Conservation (phyloP, 2,329 filamentous ascomycete genomes). For the Trichothecium sympodiale region DNA sequence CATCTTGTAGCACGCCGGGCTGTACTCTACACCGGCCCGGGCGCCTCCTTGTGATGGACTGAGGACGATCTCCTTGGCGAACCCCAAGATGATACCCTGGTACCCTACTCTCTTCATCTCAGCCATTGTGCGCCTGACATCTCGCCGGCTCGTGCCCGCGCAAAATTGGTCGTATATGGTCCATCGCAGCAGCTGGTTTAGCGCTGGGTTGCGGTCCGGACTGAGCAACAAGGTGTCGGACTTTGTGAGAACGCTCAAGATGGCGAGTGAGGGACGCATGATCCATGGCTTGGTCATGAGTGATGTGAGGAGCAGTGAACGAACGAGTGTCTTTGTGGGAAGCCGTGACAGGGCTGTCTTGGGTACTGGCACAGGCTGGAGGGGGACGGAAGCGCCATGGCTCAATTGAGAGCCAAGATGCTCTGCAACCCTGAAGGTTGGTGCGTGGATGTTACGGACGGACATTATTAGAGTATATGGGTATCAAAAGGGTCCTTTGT, state of each 20-base stretch:
- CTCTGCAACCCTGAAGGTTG: no score
- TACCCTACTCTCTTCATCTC: slow-evolving; percentile 37
- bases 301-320: slow-evolving; percentile 14
- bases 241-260: slow-evolving; percentile 12
- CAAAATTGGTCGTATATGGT: slow-evolving; percentile 46
- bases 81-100: slow-evolving; percentile 40
- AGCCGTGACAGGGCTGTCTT: slow-evolving; percentile 9
- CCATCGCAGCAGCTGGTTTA: slow-evolving; percentile 31
- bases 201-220: slow-evolving; percentile 25
- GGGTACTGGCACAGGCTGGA: background rate
- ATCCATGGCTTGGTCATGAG: slow-evolving; percentile 15
- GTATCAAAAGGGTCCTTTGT: no score
- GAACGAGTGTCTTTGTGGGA: slow-evolving; percentile 11
- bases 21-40: slow-evolving; percentile 8
- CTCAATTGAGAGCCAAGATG: no score
- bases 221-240: slow-evolving; percentile 28
- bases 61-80: slow-evolving; percentile 36
- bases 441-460: no score
- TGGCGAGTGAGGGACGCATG: slow-evolving; percentile 12
- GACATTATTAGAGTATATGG: no score
- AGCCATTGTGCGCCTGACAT: slow-evolving; percentile 32
- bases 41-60: slow-evolving; percentile 8
- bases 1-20: slow-evolving; percentile 9
- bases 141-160: slow-evolving; percentile 35
- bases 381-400: no score